phyloP scores from a whole-genome alignment of 2,329 filamentous ascomycete species.

The Talaromyces atroroseus region DNA sequence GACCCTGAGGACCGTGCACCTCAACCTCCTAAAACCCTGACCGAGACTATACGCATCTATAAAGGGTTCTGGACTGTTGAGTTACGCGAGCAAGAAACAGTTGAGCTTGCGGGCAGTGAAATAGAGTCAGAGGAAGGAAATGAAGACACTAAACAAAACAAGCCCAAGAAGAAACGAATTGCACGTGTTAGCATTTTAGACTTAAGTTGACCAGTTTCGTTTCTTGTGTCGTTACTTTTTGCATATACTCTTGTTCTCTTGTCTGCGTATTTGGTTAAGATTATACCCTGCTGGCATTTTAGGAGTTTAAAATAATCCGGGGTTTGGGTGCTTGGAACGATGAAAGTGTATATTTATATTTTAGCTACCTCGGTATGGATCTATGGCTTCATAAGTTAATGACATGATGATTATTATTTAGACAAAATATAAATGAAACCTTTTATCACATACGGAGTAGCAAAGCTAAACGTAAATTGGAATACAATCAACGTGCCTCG shows the following conservation, averaged over 20 bases:
- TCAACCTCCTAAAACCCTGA: slow-evolving; percentile 5
- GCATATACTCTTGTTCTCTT: neutral
- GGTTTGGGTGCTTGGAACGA: neutral
- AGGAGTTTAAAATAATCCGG: neutral
- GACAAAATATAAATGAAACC: too few relatives aligned
- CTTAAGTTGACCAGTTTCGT: slow-evolving; percentile 16
- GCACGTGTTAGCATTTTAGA: slow-evolving; percentile 32
- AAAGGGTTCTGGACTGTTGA: slow-evolving; percentile 24
- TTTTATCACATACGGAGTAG: too few relatives aligned
- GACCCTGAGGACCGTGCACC: neutral
- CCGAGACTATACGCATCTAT: slow-evolving; percentile 19
- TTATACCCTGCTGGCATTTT: slow-evolving; percentile 15
- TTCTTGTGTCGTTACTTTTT: neutral
- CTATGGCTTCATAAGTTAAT: neutral
- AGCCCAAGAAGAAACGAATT: slow-evolving; percentile 24
- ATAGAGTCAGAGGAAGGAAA: slow-evolving; percentile 6
- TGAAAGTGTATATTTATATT: neutral
- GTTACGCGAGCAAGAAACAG: neutral
- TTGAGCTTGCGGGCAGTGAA: slow-evolving; percentile 14
- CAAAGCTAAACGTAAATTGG: too few relatives aligned
- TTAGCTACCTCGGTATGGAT: neutral
- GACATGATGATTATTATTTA: neutral
- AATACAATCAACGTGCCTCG: neutral
- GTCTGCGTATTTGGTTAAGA: neutral
- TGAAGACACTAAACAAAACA: slow-evolving; percentile 7